These are phyloP conservation scores for Russula olivacea DNA, from an alignment of 768 basidiomycete genomes.

Conservation along the genomic window DNA sequence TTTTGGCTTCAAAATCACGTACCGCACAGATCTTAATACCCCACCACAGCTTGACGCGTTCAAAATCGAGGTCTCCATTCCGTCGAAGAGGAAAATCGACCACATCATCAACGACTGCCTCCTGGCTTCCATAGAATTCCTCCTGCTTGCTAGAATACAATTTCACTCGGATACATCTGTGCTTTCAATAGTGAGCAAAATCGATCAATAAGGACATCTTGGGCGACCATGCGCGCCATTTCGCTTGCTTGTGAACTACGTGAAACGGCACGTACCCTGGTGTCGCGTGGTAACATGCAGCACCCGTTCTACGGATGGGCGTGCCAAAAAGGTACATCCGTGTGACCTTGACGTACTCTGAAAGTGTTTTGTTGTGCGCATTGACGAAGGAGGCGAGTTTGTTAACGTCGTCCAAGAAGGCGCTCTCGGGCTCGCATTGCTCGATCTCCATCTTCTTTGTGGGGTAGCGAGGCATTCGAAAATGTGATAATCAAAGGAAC, in stretches of 20 bases:
- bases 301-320: constrained; percentile 17
- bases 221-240: background rate
- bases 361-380: constrained; percentile 4
- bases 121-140: background rate
- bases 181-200: background rate
- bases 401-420: constrained; percentile 1
- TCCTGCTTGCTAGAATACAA: constrained; percentile 13
- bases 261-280: constrained; percentile 15
- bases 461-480: background rate
- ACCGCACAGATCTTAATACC: constrained; percentile 16
- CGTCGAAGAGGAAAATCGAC: constrained; percentile 21
- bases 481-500: background rate
- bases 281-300: background rate
- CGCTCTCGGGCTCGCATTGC: background rate
- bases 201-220: background rate
- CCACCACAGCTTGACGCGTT: constrained; percentile 21
- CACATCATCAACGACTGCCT: constrained; percentile 16
- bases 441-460: background rate
- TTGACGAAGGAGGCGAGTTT: constrained; percentile 12
- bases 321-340: constrained; percentile 23
- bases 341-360: constrained; percentile 16
- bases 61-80: constrained; percentile 21
- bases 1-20: background rate
- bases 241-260: background rate
- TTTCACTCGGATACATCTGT: constrained; percentile 23